Evolutionary conservation across 495 filamentous ascomycete genomes (phyloP).

Genomic region (Xylaria longipes): DNA sequence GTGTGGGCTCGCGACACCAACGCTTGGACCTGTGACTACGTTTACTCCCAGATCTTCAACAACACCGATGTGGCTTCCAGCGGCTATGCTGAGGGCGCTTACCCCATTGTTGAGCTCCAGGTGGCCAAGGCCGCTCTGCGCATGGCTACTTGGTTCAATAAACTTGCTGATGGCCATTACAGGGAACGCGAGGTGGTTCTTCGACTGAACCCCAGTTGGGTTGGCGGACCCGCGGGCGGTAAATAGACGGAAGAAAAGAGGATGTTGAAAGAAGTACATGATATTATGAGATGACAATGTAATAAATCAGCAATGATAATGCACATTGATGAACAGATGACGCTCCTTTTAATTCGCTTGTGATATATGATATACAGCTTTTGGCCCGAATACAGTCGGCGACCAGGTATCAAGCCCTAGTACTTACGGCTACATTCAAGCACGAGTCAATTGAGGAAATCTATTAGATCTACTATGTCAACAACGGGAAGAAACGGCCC

Average conservation of each 20-base stretch:
- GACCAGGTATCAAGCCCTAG: too few relatives aligned
- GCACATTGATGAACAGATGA: background rate
- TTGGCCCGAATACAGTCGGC: background rate
- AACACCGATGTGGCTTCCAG: constrained; percentile 34
- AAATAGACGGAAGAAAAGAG: background rate
- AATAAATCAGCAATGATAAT: background rate
- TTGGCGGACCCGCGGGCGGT: constrained; percentile 16
- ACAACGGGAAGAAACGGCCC: too few relatives aligned
- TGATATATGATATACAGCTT: background rate
- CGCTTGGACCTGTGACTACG: constrained; percentile 41
- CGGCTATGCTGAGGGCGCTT: constrained; percentile 40
- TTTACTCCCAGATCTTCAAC: constrained; percentile 38
- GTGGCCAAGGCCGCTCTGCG: constrained; percentile 43
- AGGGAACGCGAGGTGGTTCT: constrained; percentile 27
- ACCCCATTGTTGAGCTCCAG: constrained; percentile 43
- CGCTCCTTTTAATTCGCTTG: background rate
- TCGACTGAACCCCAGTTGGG: constrained; percentile 24
- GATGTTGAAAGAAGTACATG: background rate
- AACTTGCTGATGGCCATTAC: constrained; percentile 22
- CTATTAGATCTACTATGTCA: too few relatives aligned
- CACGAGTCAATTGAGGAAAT: too few relatives aligned
- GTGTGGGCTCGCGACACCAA: constrained; percentile 39
- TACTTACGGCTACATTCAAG: too few relatives aligned
- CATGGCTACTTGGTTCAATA: constrained; percentile 46
- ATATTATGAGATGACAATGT: constrained; percentile 9